Percentiles rank a stretch among this genome's conserved stretches.
Conservation (phyloP, 495 filamentous ascomycete genomes). For the Penicillium turbatum region DNA sequence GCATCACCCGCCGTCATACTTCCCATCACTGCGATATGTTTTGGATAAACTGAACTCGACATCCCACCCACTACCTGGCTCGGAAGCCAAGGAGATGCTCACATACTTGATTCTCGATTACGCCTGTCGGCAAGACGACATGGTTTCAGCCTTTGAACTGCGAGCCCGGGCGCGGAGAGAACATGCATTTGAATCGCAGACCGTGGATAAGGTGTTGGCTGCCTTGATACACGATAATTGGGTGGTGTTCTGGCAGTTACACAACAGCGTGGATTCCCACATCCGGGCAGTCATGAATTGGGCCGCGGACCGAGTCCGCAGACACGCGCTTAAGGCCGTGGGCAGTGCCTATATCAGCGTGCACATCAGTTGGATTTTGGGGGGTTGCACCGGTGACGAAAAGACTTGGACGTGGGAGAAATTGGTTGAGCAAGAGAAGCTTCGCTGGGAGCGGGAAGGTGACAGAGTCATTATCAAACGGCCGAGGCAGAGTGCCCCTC, state of each 20-base stretch:
- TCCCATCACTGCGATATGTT: constrained; percentile 77
- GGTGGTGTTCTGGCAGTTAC: constrained; percentile 67
- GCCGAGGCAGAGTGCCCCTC: constrained; percentile 33
- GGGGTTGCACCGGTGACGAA: constrained; percentile 51
- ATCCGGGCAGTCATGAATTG: constrained; percentile 72
- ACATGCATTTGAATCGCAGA: constrained; percentile 54
- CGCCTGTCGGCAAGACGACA: constrained; percentile 75
- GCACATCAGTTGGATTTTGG: constrained; percentile 48
- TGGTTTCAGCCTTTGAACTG: constrained; percentile 66
- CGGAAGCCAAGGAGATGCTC: constrained; percentile 71
- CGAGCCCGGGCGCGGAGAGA: constrained; percentile 41
- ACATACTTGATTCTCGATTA: constrained; percentile 82
- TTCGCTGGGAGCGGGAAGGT: constrained; percentile 75
- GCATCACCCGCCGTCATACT: constrained; percentile 80
- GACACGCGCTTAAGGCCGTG: constrained; percentile 75
- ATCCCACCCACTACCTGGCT: constrained; percentile 54
- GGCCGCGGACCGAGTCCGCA: constrained; percentile 64
- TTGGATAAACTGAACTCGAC: constrained; percentile 64
- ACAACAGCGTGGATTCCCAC: constrained; percentile 69
- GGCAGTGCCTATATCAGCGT: constrained; percentile 75
- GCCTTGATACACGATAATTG: constrained; percentile 80
- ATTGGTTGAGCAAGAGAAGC: constrained; percentile 57
- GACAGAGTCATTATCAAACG: constrained; percentile 68
- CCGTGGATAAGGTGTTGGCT: constrained; percentile 61
- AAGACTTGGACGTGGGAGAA: constrained; percentile 70